Evolutionary conservation across 73 alveolate genomes (phyloP).

Genomic region (Uronychia binucleata): DNA sequence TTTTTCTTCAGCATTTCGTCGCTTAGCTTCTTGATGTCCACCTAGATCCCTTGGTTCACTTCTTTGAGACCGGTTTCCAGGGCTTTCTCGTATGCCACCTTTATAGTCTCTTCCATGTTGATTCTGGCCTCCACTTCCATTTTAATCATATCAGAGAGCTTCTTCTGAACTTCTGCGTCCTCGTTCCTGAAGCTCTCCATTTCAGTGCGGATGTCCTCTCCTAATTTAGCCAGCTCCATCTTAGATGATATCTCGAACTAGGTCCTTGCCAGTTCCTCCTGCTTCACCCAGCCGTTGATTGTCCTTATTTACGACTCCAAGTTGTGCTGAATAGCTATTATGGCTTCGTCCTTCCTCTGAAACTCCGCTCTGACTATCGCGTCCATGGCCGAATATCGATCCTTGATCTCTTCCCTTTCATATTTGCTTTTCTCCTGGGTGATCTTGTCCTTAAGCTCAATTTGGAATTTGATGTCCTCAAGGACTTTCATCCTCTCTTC

Average conservation of each 20-base stretch:
- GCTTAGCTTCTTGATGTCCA: neutral
- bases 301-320: constrained; percentile 59
- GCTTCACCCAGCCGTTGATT: constrained; percentile 52
- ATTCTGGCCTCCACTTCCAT: constrained; percentile 61
- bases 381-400: constrained; percentile 55
- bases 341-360: constrained; percentile 71
- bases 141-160: constrained; percentile 62
- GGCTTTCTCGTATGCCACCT: neutral
- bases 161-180: constrained; percentile 51
- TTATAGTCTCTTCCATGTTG: neutral
- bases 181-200: constrained; percentile 49
- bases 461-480: constrained; percentile 16
- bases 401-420: constrained; percentile 66
- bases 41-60: neutral
- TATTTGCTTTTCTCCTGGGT: constrained; percentile 40
- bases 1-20: neutral
- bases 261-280: constrained; percentile 54
- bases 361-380: constrained; percentile 54
- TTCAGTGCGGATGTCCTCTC: constrained; percentile 37
- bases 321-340: constrained; percentile 20
- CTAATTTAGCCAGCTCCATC: constrained; percentile 45
- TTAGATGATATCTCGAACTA: constrained; percentile 45
- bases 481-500: constrained; percentile 58
- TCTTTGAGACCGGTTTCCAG: neutral
- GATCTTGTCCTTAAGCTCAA: constrained; percentile 30